Evolutionary conservation across 106 monocot species (phyloP).

Genomic region (Dioscorea zingiberensis): DNA sequence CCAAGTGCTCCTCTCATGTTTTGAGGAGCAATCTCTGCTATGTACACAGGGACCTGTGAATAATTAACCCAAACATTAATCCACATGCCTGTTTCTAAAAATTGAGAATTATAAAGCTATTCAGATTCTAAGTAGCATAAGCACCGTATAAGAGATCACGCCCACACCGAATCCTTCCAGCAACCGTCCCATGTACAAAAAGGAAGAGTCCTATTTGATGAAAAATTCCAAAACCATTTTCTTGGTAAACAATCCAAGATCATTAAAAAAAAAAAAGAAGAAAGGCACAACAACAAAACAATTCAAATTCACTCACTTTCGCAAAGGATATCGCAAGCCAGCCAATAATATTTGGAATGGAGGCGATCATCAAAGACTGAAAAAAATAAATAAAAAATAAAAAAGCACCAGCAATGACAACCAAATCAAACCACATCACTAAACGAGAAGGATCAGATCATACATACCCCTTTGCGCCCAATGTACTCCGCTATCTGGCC

Average conservation of each 20-base stretch:
- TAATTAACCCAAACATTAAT: neutral
- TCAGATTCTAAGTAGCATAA: neutral
- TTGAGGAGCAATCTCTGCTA: conserved; percentile 94
- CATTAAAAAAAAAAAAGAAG: neutral
- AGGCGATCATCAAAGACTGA: conserved; percentile 91
- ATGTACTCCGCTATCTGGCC: conserved; percentile 95
- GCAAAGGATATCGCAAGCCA: conserved; percentile 95
- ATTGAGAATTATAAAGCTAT: neutral
- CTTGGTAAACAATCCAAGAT: neutral
- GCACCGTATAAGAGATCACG: conserved; percentile 72
- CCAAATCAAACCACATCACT: neutral
- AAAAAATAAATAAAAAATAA: neutral
- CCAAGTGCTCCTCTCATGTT: conserved; percentile 94
- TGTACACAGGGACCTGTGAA: conserved; percentile 82
- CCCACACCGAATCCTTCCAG: conserved; percentile 96
- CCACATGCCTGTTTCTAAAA: neutral
- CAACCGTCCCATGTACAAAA: conserved; percentile 88
- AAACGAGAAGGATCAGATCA: neutral
- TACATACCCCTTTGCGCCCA: conserved; percentile 80
- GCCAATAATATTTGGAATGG: conserved; percentile 85
- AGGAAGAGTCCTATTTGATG: conserved; percentile 64
- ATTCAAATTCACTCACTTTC: conserved; percentile 28
- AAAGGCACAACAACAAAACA: neutral
- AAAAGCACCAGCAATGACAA: neutral
- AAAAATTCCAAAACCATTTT: neutral